Evolutionary conservation across 73 alveolate species (phyloP), one percentile per base, ranked within the genome.

Genomic region (Effrenium voratum): DNA sequence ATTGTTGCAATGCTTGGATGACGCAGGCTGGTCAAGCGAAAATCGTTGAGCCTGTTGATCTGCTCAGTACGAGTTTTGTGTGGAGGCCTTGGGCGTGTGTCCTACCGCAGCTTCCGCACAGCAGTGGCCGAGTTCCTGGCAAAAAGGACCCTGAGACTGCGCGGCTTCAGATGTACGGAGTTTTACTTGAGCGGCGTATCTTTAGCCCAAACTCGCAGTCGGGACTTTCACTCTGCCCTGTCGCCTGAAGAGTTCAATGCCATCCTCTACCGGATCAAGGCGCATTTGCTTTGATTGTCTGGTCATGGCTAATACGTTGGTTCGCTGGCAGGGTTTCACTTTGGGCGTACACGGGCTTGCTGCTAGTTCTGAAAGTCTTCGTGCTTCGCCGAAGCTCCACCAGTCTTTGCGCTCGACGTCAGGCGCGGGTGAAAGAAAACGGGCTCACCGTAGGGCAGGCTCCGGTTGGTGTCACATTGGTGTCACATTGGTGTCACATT

Each of bases 241-340:
- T 60, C 95, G 19, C 85, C 95, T 24, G 95, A 87, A 87, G 95
- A 87, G 95, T 87, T 87, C 95, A 87, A 60, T 34, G 95, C 95
- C 47, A 87, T 87, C 84, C 80, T 87, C 34, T 87, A 57, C 77
- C 60, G 95, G 38, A 66, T 87, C 38, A 70, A 87, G 95, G 95
- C 72, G n/a, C n/a, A n/a, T n/a, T n/a, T n/a, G n/a, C n/a, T n/a
- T n/a, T n/a, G n/a, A n/a, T n/a, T n/a, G n/a, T n/a, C n/a, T n/a
- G n/a, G n/a, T n/a, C n/a, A n/a, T n/a, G n/a, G n/a, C n/a, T n/a
- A n/a, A n/a, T n/a, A n/a, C n/a, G n/a, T n/a, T n/a, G n/a, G n/a
- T n/a, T n/a, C n/a, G n/a, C n/a, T n/a, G n/a, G n/a, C n/a, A n/a
- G n/a, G n/a, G n/a, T n/a, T n/a, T n/a, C n/a, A n/a, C n/a, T n/a